A percentile compares a stretch with the other conserved stretches of the same genome.
These are phyloP conservation scores for Rosa multiflora DNA, from an alignment of 306 rosid species.

Conservation along the genomic window DNA sequence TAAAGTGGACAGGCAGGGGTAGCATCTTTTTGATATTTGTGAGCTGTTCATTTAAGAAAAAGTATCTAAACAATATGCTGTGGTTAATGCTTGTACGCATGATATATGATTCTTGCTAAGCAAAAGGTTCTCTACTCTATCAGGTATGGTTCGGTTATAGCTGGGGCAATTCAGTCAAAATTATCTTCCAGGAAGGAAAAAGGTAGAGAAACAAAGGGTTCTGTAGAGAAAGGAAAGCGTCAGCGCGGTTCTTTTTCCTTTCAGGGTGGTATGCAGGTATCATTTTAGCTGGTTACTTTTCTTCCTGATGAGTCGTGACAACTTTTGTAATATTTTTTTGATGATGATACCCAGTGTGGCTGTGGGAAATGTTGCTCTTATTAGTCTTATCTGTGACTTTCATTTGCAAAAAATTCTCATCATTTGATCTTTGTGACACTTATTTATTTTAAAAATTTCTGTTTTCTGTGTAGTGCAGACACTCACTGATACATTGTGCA, in stretches of 20 bases:
- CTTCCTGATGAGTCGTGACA: conserved; percentile 8
- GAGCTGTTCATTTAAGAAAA: background rate
- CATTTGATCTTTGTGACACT: conserved; percentile 11
- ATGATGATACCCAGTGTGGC: conserved; percentile 1
- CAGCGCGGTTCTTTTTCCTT: conserved; percentile 89
- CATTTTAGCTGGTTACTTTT: conserved; percentile 7
- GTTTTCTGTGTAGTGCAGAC: conserved; percentile 58
- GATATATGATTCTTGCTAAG: background rate
- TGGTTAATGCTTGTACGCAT: conserved; percentile 2
- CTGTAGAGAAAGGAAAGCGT: conserved; percentile 44
- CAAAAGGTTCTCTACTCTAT: conserved; percentile 22
- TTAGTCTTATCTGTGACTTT: background rate
- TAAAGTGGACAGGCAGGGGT: background rate
- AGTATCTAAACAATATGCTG: background rate
- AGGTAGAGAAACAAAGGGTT: conserved; percentile 38
- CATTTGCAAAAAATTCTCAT: background rate
- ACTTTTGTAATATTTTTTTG: conserved; percentile 14
- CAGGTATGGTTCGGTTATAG: conserved; percentile 86
- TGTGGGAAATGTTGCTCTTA: conserved; percentile 1
- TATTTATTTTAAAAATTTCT: background rate
- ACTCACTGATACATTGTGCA: conserved; percentile 70
- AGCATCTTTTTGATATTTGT: background rate
- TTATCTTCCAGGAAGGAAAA: conserved; percentile 55
- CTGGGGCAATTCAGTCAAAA: conserved; percentile 70
- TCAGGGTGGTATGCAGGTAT: conserved; percentile 94